Base-by-base conservation (phyloP, 1,284 basidiomycete species). In the Mycosarcoma mackinlayi region DNA sequence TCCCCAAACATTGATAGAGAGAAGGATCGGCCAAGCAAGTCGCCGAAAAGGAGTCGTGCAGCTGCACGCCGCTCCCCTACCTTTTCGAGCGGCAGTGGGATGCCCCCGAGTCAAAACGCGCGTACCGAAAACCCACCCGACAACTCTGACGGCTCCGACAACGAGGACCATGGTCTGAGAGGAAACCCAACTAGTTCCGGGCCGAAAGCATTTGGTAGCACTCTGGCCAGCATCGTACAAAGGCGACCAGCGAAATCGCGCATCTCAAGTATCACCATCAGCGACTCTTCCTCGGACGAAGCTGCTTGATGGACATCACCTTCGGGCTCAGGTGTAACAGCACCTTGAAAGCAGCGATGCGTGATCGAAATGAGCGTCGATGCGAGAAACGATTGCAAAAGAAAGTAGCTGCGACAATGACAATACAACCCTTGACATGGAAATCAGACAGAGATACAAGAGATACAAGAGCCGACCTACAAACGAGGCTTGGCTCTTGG, bases 221-320 rank as follows among this genome's bases (percentile, higher is more conserved):
- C 14, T 8, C 14, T 25, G 11, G 35, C 27, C 9, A 16, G 7
- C 6, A 14, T 10, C n/a, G 13, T 30, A 3, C 3, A 7, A 19
- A 16, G 7, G 0, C 31, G 19, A 38, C 9, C 34, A 7, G 21
- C 11, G 24, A 54, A 55, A 45, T 30, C 51, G 13, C 35, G 62
- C 2, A 38, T 45, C 14, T 59, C 63, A 14, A 30, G 48, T 4
- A 66, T 66, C 52, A 56, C 48, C 25, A 51, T 66, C 33, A 46
- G 30, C 33, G 47, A 54, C 33, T 31, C 31, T 19, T 60, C 57
- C 8, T 37, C 28, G 6, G 27, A 25, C 28, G 48, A 64, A 27
- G 35, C 7, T 19, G 18, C 18, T 19, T 44, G 38, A 33, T 14
- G 18, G 11, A 14, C 42, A 3, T 4, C 18, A 27, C 28, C 10